phyloP scores from a whole-genome alignment of 2,329 filamentous ascomycete genomes.

The Pyrenophora teres region DNA sequence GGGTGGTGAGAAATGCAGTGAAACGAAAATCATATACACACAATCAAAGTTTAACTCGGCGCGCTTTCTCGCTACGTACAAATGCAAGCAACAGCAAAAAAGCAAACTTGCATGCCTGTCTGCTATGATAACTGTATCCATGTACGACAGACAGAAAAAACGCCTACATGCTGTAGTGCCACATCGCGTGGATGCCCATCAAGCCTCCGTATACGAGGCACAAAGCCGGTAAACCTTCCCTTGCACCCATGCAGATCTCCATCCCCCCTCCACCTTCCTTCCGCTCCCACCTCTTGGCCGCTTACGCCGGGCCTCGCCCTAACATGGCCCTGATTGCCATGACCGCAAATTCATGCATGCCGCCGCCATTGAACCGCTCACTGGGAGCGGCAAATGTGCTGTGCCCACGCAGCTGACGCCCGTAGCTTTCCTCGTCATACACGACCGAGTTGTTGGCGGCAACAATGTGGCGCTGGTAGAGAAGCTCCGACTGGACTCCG shows the following conservation, averaged over 20 bases:
- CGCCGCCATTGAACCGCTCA: conserved; percentile 3
- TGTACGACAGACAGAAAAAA: background rate
- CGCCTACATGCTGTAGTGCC: conserved; percentile 7
- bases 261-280: background rate
- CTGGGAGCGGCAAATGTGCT: conserved; percentile 11
- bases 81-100: background rate
- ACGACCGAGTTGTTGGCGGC: conserved; percentile 61
- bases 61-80: too few species aligned
- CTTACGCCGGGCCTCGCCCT: conserved; percentile 34
- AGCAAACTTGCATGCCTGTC: background rate
- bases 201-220: conserved; percentile 5
- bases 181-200: conserved; percentile 13
- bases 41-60: too few species aligned
- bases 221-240: conserved; percentile 11
- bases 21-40: too few species aligned
- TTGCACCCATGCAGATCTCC: background rate
- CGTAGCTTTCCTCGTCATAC: conserved; percentile 52
- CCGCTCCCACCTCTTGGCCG: conserved; percentile 4
- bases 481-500: conserved; percentile 35
- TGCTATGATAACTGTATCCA: background rate
- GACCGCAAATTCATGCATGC: conserved; percentile 29
- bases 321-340: conserved; percentile 32
- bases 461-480: conserved; percentile 64
- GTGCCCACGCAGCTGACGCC: conserved; percentile 13
- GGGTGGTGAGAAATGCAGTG: too few species aligned